Conservation (phyloP, 2,329 filamentous ascomycete species). For the Colletotrichum falcatum region DNA sequence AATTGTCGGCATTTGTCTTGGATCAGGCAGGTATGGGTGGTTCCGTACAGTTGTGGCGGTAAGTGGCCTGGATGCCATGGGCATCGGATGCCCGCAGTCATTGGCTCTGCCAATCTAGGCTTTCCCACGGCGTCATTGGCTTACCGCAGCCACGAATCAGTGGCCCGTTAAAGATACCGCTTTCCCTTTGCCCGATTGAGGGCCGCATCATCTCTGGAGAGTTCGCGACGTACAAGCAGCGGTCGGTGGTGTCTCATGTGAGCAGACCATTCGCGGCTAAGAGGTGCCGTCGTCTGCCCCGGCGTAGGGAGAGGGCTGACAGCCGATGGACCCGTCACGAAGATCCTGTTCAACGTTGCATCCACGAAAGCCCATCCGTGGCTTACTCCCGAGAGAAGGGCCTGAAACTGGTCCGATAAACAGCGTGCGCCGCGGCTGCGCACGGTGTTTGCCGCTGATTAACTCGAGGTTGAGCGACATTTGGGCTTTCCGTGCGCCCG, state of each 20-base stretch:
- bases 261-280: neutral
- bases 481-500: neutral
- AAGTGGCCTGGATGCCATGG: neutral
- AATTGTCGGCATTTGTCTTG: conserved; percentile 31
- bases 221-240: conserved; percentile 19
- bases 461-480: neutral
- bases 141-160: conserved; percentile 7
- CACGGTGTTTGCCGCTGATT: conserved; percentile 39
- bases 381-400: conserved; percentile 28
- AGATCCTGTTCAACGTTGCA: conserved; percentile 43
- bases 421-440: conserved; percentile 31
- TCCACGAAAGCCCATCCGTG: conserved; percentile 28
- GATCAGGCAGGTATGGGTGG: neutral
- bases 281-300: conserved; percentile 11
- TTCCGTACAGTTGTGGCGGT: neutral
- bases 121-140: conserved; percentile 17
- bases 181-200: conserved; percentile 9
- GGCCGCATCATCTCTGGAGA: conserved; percentile 1
- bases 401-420: conserved; percentile 39
- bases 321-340: conserved; percentile 32
- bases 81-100: conserved; percentile 23
- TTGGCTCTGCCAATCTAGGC: conserved; percentile 14
- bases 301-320: conserved; percentile 13
- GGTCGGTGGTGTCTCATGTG: neutral
- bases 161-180: conserved; percentile 23